A percentile compares a stretch with the other conserved stretches of the same genome.
Conservation (phyloP, 2,329 filamentous ascomycete genomes). For the Calonectria hongkongensis region DNA sequence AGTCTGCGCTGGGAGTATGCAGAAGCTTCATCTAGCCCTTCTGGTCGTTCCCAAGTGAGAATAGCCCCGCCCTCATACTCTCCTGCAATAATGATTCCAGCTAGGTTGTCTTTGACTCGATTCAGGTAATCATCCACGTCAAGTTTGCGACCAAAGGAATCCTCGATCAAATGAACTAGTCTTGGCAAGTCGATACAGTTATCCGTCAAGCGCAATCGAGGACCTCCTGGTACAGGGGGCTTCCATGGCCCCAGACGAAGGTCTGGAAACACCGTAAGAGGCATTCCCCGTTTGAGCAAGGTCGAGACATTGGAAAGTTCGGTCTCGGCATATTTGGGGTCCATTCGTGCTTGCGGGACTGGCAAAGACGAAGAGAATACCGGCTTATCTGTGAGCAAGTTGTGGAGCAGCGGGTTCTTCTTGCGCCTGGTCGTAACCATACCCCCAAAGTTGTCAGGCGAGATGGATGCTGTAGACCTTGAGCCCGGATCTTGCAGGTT, state of each 20-base stretch:
- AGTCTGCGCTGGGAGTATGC: conserved; percentile 75
- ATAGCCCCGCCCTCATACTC: conserved; percentile 98
- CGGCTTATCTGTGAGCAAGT: conserved; percentile 95
- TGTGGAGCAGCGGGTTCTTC: conserved; percentile 93
- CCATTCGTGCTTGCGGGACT: conserved; percentile 74
- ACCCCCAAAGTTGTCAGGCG: conserved; percentile 68
- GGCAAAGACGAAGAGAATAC: conserved; percentile 94
- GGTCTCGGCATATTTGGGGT: conserved; percentile 44
- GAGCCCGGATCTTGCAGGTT: conserved; percentile 62
- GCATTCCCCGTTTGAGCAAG: conserved; percentile 93
- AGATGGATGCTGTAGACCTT: conserved; percentile 54
- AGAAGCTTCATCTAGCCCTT: conserved; percentile 72
- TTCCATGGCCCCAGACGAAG: conserved; percentile 82
- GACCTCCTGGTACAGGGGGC: conserved; percentile 75
- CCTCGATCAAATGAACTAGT: conserved; percentile 90
- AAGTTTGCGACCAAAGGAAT: conserved; percentile 91
- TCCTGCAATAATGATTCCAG: conserved; percentile 94
- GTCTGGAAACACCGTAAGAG: conserved; percentile 87
- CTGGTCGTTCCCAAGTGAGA: conserved; percentile 92
- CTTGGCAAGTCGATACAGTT: conserved; percentile 88
- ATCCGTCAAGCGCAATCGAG: conserved; percentile 83
- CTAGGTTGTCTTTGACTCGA: conserved; percentile 87
- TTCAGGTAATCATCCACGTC: conserved; percentile 88
- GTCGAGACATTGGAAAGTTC: conserved; percentile 75
- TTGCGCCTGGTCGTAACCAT: conserved; percentile 73